These are phyloP conservation scores for Starmerella sirachaensis DNA, from an alignment of 805 yeast genomes.

Conservation along the genomic window DNA sequence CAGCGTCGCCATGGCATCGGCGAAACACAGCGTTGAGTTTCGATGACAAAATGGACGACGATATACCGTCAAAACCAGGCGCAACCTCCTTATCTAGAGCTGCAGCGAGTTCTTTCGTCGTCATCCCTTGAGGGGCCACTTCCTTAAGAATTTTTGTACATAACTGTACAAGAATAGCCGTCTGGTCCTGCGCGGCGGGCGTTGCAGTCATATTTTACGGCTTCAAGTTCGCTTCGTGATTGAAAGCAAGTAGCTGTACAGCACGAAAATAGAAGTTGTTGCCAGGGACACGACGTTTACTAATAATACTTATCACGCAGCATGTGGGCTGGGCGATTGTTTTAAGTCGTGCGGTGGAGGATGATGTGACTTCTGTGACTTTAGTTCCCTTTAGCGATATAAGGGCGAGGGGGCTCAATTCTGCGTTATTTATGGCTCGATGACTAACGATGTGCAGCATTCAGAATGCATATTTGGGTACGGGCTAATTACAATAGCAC, in stretches of 20 bases:
- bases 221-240: too few relatives aligned
- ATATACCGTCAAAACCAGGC: conserved; percentile 20
- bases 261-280: too few relatives aligned
- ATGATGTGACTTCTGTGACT: conserved; percentile 8
- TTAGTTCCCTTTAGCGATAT: neutral
- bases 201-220: neutral
- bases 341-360: conserved; percentile 3
- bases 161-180: conserved; percentile 19
- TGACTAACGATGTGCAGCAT: conserved; percentile 6
- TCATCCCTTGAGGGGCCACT: conserved; percentile 23
- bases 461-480: too few relatives aligned
- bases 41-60: conserved; percentile 27
- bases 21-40: conserved; percentile 27
- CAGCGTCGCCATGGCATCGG: conserved; percentile 23
- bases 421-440: conserved; percentile 1
- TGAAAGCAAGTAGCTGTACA: too few relatives aligned
- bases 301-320: neutral
- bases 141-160: conserved; percentile 22
- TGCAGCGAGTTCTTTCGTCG: conserved; percentile 25
- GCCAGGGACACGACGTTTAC: neutral
- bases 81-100: conserved; percentile 17
- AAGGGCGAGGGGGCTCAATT: neutral
- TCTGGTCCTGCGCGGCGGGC: conserved; percentile 4
- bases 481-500: too few relatives aligned
- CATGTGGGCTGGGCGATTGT: conserved; percentile 6